Percentiles rank a stretch among this genome's conserved stretches.
Evolutionary conservation across 2,329 filamentous ascomycete species (phyloP).

Genomic region (Apiospora marii): DNA sequence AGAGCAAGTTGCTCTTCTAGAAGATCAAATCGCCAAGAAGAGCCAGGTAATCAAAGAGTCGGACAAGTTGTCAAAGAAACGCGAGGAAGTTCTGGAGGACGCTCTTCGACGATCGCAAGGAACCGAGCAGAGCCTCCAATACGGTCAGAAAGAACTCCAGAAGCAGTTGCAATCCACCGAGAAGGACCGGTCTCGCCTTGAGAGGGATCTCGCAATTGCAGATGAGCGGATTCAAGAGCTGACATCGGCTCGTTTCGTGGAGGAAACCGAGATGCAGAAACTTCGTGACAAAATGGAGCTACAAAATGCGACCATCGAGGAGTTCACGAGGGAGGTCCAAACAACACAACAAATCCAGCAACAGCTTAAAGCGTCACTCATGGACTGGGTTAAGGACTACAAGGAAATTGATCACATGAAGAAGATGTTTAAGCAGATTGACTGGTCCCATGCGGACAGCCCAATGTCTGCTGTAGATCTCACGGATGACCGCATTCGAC

Average conservation of each 20-base stretch:
- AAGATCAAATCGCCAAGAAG: neutral
- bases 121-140: neutral
- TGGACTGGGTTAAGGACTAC: neutral
- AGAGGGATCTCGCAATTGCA: conserved; percentile 19
- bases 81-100: neutral
- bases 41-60: neutral
- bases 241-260: neutral
- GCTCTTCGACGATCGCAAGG: neutral
- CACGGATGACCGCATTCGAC: conserved; percentile 11
- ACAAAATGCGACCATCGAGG: neutral
- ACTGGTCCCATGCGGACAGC: neutral
- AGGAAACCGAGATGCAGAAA: neutral
- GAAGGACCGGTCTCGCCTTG: conserved; percentile 3
- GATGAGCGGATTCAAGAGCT: conserved; percentile 21
- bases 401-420: conserved; percentile 5
- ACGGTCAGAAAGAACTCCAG: neutral
- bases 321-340: neutral
- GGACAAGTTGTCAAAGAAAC: conserved; percentile 7
- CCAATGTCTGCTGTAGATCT: neutral
- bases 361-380: neutral
- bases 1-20: neutral
- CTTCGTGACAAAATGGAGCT: neutral
- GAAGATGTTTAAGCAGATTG: neutral
- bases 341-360: neutral
- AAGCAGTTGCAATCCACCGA: conserved; percentile 19